phyloP scores from a whole-genome alignment of 2,329 filamentous ascomycete species.

The Cladorrhinum sp. region DNA sequence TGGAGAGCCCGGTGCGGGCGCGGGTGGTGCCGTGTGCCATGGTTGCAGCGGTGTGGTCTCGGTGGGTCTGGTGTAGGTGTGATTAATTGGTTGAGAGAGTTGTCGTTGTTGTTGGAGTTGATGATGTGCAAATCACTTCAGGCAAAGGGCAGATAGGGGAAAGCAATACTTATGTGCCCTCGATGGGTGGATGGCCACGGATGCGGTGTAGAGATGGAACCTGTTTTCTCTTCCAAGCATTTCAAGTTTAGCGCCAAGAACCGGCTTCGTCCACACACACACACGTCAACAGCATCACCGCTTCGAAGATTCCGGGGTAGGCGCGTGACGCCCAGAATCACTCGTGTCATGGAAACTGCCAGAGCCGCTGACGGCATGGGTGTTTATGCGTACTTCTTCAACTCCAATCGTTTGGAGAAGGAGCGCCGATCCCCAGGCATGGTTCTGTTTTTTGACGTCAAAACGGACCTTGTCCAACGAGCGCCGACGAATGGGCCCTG shows the following conservation, averaged over 20 bases:
- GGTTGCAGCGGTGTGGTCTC: background rate
- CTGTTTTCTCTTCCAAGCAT: background rate
- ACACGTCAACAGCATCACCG: background rate
- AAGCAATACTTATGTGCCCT: background rate
- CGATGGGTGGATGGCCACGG: too few relatives aligned
- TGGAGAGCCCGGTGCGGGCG: constrained; percentile 25
- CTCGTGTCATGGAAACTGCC: background rate
- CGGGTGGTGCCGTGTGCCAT: constrained; percentile 20
- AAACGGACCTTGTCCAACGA: background rate
- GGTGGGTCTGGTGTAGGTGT: background rate
- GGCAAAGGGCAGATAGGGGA: background rate
- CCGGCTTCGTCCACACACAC: too few relatives aligned
- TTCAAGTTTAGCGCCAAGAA: background rate
- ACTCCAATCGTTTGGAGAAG: background rate
- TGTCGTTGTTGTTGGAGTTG: too few relatives aligned
- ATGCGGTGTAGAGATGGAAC: background rate
- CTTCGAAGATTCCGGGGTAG: background rate
- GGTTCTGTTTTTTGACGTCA: background rate
- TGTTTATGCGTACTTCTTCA: background rate
- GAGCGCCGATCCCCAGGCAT: background rate
- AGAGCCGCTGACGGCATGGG: background rate
- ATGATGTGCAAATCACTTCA: background rate
- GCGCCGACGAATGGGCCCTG: background rate
- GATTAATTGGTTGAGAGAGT: too few relatives aligned
- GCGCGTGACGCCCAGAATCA: background rate